A percentile compares a stretch with the other conserved stretches of the same genome.
Conservation (phyloP, 352 stramenopile genomes). For the Phytophthora podocarpi region DNA sequence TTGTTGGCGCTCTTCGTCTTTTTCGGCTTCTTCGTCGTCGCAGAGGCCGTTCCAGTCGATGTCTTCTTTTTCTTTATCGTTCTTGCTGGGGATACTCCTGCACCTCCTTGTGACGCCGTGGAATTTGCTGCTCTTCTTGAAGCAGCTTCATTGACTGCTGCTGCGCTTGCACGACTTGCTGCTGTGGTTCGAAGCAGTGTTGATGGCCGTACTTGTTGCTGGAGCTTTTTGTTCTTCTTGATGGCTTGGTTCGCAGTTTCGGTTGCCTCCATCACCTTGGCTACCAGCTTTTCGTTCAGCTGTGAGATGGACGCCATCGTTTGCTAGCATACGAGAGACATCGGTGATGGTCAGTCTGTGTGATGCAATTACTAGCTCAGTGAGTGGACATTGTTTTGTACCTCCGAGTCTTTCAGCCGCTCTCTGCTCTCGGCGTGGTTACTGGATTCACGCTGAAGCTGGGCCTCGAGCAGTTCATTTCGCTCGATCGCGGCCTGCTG, state of each 20-base stretch:
- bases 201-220: slow-evolving; percentile 52
- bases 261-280: slow-evolving; percentile 65
- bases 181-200: slow-evolving; percentile 55
- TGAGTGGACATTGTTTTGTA: slow-evolving; percentile 15
- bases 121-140: slow-evolving; percentile 25
- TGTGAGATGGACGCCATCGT: slow-evolving; percentile 67
- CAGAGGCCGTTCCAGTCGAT: slow-evolving; percentile 8
- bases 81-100: not conserved
- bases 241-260: slow-evolving; percentile 55
- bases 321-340: slow-evolving; percentile 42
- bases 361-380: not conserved
- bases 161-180: slow-evolving; percentile 38
- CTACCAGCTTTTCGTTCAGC: slow-evolving; percentile 74
- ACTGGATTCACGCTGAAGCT: slow-evolving; percentile 51
- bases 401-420: slow-evolving; percentile 61
- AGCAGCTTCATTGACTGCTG: slow-evolving; percentile 36
- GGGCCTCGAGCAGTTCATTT: slow-evolving; percentile 38
- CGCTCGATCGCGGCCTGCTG: slow-evolving; percentile 34
- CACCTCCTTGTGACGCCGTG: not conserved
- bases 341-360: not conserved
- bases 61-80: slow-evolving; percentile 35
- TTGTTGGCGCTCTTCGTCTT: slow-evolving; percentile 55
- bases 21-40: slow-evolving; percentile 41
- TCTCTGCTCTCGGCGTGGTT: slow-evolving; percentile 53
- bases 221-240: slow-evolving; percentile 64